Evolutionary conservation across 1,139 yeast species (phyloP), one percentile per base, ranked within the genome.

Genomic region (Kurtzmaniella quercitrusa): DNA sequence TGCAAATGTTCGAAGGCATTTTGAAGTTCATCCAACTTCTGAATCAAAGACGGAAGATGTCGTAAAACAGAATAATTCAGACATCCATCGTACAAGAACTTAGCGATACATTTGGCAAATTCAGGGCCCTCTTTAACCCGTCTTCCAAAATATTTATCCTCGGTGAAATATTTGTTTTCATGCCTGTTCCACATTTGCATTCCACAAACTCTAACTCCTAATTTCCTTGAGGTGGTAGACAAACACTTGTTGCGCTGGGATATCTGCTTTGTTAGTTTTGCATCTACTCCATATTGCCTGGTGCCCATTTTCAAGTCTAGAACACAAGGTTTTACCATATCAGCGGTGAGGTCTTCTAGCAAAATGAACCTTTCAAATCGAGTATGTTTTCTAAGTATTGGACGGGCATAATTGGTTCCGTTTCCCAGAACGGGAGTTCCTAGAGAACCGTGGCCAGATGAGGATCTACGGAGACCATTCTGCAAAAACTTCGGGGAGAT

Each of bases 281-380:
- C 98, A 53, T 89, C 96, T 14, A 91, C 85, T n/a, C 99, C 98
- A 56, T 93, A 93, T 63, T 94, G 99, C 44, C 99, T 75, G 0
- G 99, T 91, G 1, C 99, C 99, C 98, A 94, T 93, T 60, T 94
- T 94, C 52, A 94, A 73, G 63, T 94, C 99, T 47, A 94, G 69
- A 1, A 93, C 98, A 60, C 97, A 90, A 0, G 98, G 98, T 48
- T 77, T 77, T 29, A 65, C 70, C 83, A 93, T 80, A 29, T 89
- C 88, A 42, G 83, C 77, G 0, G 98, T 91, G 44, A 94, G 68
- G 64, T 94, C 99, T 58, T 94, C 98, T 44, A 91, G 70, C n/a
- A 94, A 66, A 34, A 94, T 85, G 57, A 90, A 90, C 52, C 94
- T 72, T 60, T 87, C 95, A 41, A 85, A 81, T 43, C 85, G 62